Percentiles rank a stretch among this genome's conserved stretches.
Evolutionary conservation across 2,329 filamentous ascomycete genomes (phyloP).

Genomic region (Lachnum nothofagi): DNA sequence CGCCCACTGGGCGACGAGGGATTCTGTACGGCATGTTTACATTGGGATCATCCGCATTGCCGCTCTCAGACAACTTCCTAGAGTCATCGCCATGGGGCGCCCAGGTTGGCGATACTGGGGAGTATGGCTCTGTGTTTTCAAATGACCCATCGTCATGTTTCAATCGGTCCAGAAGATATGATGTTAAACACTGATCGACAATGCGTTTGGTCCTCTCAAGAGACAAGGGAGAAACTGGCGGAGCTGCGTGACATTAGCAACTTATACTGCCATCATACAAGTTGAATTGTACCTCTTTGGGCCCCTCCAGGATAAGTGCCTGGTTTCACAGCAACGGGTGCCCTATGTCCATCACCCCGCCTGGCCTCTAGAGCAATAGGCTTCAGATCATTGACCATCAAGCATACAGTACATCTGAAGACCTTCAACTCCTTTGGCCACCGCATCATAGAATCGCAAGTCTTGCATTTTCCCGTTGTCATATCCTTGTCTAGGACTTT

Average conservation of each 20-base stretch:
- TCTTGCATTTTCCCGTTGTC: slow-evolving; percentile 72
- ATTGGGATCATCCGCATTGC: background rate
- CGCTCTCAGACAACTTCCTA: background rate
- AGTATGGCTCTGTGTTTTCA: slow-evolving; percentile 19
- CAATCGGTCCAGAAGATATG: slow-evolving; percentile 42
- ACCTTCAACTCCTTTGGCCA: slow-evolving; percentile 70
- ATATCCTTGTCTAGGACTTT: slow-evolving; percentile 52
- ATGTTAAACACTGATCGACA: slow-evolving; percentile 48
- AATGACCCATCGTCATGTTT: slow-evolving; percentile 30
- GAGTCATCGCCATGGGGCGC: background rate
- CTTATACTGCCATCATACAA: background rate
- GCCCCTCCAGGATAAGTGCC: slow-evolving; percentile 15
- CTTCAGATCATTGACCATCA: slow-evolving; percentile 76
- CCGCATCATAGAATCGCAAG: slow-evolving; percentile 72
- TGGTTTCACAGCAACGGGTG: slow-evolving; percentile 16
- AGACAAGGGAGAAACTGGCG: slow-evolving; percentile 49
- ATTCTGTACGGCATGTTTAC: slow-evolving; percentile 1
- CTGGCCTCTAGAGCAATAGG: slow-evolving; percentile 33
- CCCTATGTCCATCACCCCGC: slow-evolving; percentile 25
- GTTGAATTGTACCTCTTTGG: slow-evolving; percentile 21
- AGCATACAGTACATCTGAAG: slow-evolving; percentile 78
- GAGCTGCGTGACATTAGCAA: slow-evolving; percentile 28
- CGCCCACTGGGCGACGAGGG: slow-evolving; percentile 8
- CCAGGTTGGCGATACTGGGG: slow-evolving; percentile 19
- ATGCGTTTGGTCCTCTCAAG: slow-evolving; percentile 55